phyloP scores from a whole-genome alignment of 2,329 filamentous ascomycete genomes.

The Emergomyces orientalis region DNA sequence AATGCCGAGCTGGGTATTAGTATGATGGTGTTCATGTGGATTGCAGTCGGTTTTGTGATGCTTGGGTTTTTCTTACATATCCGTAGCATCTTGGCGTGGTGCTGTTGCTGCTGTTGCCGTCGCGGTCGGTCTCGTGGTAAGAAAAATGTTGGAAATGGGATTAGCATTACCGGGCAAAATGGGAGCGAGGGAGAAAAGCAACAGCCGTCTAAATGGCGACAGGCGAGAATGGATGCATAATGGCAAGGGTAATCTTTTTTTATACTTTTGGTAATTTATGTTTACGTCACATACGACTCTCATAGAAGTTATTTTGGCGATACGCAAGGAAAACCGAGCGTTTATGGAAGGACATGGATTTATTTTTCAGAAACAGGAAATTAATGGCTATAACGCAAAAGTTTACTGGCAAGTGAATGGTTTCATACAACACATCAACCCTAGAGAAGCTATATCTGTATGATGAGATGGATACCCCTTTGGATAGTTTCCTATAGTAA shows the following conservation, averaged over 20 bases:
- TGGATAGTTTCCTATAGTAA: too few species aligned
- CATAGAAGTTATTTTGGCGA: neutral
- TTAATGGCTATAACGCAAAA: neutral
- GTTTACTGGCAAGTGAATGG: neutral
- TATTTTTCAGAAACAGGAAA: neutral
- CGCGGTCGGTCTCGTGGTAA: slow-evolving; percentile 22
- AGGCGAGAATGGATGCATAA: slow-evolving; percentile 7
- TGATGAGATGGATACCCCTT: neutral
- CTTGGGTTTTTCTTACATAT: slow-evolving; percentile 65
- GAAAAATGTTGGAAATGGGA: slow-evolving; percentile 1
- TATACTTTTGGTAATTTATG: neutral
- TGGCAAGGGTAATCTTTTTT: neutral
- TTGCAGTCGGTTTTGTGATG: slow-evolving; percentile 57
- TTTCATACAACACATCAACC: neutral
- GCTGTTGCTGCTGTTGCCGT: slow-evolving; percentile 60
- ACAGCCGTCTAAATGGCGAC: slow-evolving; percentile 5
- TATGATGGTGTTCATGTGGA: slow-evolving; percentile 89
- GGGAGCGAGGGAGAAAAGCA: slow-evolving; percentile 2
- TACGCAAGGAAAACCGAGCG: neutral
- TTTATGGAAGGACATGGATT: neutral
- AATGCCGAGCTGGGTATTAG: slow-evolving; percentile 56
- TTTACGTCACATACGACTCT: neutral
- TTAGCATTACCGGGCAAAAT: neutral
- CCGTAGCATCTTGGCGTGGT: slow-evolving; percentile 31
- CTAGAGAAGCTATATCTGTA: neutral